A percentile compares a stretch with the other conserved stretches of the same genome.
phyloP scores from a whole-genome alignment of 371 early-diverging fungal genomes.

The Mortierella sp. region DNA sequence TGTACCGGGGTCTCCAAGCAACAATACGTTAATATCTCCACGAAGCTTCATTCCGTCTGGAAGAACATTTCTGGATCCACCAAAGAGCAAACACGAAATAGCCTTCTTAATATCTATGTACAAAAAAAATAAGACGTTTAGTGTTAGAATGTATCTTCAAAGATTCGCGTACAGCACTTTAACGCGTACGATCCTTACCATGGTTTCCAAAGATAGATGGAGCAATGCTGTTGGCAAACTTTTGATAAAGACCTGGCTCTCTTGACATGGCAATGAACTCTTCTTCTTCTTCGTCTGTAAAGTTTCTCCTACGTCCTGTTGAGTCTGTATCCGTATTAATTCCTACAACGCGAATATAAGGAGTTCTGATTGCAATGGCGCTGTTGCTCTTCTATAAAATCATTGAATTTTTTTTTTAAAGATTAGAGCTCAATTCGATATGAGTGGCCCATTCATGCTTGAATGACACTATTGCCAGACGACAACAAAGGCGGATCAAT shows the following conservation, averaged over 20 bases:
- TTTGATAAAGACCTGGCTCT: slow-evolving; percentile 88
- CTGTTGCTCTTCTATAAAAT: slow-evolving; percentile 53
- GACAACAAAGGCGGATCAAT: not conserved
- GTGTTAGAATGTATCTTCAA: not conserved
- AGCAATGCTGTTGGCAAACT: slow-evolving; percentile 92
- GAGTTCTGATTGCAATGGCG: slow-evolving; percentile 91
- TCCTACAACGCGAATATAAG: slow-evolving; percentile 95
- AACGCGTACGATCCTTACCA: slow-evolving; percentile 40
- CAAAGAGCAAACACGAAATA: slow-evolving; percentile 97
- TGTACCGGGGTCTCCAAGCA: slow-evolving; percentile 99
- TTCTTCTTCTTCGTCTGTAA: slow-evolving; percentile 95
- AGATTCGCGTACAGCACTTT: not conserved
- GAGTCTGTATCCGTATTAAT: slow-evolving; percentile 88
- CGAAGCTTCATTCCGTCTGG: slow-evolving; percentile 98
- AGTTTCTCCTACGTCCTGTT: slow-evolving; percentile 66
- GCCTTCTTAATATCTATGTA: slow-evolving; percentile 97
- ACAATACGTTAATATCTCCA: slow-evolving; percentile 99
- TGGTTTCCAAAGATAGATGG: slow-evolving; percentile 97
- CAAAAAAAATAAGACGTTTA: not conserved
- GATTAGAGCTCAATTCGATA: no score
- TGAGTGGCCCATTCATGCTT: not conserved
- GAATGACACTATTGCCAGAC: not conserved
- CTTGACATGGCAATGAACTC: slow-evolving; percentile 91
- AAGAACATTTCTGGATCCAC: slow-evolving; percentile 96
- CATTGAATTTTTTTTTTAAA: no score